These are phyloP conservation scores for Alternaria atra DNA, from an alignment of 2,329 filamentous ascomycete genomes.

Conservation along the genomic window DNA sequence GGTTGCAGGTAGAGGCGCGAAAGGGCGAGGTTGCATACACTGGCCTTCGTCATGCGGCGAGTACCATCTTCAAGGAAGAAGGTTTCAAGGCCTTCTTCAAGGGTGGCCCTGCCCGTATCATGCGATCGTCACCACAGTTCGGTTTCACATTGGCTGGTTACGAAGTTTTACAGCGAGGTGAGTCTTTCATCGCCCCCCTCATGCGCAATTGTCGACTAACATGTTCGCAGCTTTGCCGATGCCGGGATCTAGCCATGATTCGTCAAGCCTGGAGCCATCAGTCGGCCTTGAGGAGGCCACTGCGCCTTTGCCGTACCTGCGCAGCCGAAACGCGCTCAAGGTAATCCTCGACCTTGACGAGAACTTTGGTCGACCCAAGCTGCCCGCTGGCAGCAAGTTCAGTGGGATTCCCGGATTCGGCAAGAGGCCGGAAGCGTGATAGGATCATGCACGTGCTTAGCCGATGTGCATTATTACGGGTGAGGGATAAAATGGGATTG, in stretches of 20 bases:
- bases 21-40: slow-evolving; percentile 93
- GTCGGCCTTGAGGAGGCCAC: slow-evolving; percentile 71
- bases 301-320: slow-evolving; percentile 70
- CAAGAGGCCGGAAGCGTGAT: slow-evolving; percentile 41
- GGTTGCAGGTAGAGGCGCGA: slow-evolving; percentile 94
- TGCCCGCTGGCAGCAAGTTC: slow-evolving; percentile 56
- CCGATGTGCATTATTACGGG: slow-evolving; percentile 20
- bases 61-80: slow-evolving; percentile 86
- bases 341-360: slow-evolving; percentile 94
- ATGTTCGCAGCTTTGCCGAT: slow-evolving; percentile 69
- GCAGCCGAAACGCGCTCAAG: slow-evolving; percentile 91
- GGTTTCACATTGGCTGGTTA: slow-evolving; percentile 97
- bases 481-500: slow-evolving; percentile 46
- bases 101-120: slow-evolving; percentile 91
- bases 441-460: slow-evolving; percentile 17
- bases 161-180: slow-evolving; percentile 80
- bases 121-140: slow-evolving; percentile 96
- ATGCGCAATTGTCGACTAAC: slow-evolving; percentile 2
- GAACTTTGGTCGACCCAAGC: slow-evolving; percentile 81
- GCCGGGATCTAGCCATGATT: slow-evolving; percentile 70
- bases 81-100: slow-evolving; percentile 98
- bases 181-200: slow-evolving; percentile 1
- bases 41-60: slow-evolving; percentile 83
- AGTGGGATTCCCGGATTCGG: slow-evolving; percentile 50
- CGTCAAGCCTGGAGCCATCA: slow-evolving; percentile 65